Conservation (phyloP, 805 yeast species). For the Soucietia sequanensis region DNA sequence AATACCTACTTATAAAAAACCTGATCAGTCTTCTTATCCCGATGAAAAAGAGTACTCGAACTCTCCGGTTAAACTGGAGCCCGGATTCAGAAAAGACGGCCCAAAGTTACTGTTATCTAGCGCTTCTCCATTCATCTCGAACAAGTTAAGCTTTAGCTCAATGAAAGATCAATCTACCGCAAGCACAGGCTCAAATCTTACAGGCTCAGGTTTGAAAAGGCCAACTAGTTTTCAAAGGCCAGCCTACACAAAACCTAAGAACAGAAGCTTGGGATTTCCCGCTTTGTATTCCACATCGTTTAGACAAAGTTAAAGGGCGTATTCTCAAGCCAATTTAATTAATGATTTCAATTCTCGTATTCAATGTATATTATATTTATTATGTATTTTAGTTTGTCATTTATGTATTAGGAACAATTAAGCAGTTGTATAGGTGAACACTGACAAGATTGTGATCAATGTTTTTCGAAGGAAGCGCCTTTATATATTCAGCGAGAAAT, state of each 20-base stretch:
- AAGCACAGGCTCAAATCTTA: not conserved
- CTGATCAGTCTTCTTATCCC: constrained; percentile 7
- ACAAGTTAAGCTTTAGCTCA: constrained; percentile 15
- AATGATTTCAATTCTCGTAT: not conserved
- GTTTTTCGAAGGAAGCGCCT: constrained; percentile 1
- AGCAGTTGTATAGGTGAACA: too few species aligned
- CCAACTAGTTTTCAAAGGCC: constrained; percentile 38
- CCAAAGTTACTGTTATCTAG: constrained; percentile 17
- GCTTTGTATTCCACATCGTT: constrained; percentile 23
- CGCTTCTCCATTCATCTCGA: constrained; percentile 30
- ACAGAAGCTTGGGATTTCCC: constrained; percentile 24
- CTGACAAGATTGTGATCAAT: too few species aligned
- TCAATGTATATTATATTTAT: constrained; percentile 1
- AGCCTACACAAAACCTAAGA: constrained; percentile 10
- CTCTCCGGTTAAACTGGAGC: constrained; percentile 1
- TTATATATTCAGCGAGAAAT: constrained; percentile 9
- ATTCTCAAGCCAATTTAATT: too few species aligned
- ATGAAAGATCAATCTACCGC: not conserved
- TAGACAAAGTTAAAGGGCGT: constrained; percentile 3
- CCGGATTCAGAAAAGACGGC: constrained; percentile 8
- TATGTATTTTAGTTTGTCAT: not conserved
- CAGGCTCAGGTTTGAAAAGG: constrained; percentile 20
- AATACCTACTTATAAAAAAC: constrained; percentile 26
- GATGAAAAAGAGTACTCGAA: not conserved
- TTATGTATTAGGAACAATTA: too few species aligned